Evolutionary conservation across 192 early-diverging fungal genomes (phyloP), one percentile per base, ranked within the genome.

Genomic region (Coemansia pectinata): DNA sequence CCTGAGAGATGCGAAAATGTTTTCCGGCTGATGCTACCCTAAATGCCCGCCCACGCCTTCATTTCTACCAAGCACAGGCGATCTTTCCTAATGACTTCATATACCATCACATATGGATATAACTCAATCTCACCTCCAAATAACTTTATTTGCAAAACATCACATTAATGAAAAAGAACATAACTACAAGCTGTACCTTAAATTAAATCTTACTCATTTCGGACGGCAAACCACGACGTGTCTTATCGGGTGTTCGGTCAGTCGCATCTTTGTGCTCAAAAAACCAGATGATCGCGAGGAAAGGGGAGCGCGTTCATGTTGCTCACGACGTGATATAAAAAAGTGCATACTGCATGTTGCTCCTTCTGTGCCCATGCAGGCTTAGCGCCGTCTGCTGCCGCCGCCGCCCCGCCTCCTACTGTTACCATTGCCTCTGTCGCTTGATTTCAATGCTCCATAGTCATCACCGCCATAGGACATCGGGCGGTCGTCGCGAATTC

Each of bases 401-500:
- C 76, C 38, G 34, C 66, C 66, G n/a, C 66, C 55, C 40, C 78
- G 47, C 23, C 72, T 50, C 40, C 67, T 52, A 36, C 61, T 34
- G 15, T 65, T 33, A 25, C 15, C 34, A 48, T 48, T 19, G 19
- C 47, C 47, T 48, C 47, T 19, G 14, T 15, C 29, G 38, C 64
- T 40, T 63, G 52, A 63, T 34, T n/a, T 40, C 59, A 57, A 15
- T 6, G 23, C 27, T 57, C 31, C 53, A 17, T 40, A 19, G 7
- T 39, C 59, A 36, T 11, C 62, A 17, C 41, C 36, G 48, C 48
- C 44, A 38, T 57, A 15, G 2, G 57, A 7, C 12, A 62, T 57
- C 17, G 71, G 21, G 40, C 71, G 79, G n/a, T 70, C 67, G 38
- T 77, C 74, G 38, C 63, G 50, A 8, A 82, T 59, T 5, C 79